Base-by-base conservation (phyloP, 2,329 filamentous ascomycete genomes). In the Calonectria fujianensis region DNA sequence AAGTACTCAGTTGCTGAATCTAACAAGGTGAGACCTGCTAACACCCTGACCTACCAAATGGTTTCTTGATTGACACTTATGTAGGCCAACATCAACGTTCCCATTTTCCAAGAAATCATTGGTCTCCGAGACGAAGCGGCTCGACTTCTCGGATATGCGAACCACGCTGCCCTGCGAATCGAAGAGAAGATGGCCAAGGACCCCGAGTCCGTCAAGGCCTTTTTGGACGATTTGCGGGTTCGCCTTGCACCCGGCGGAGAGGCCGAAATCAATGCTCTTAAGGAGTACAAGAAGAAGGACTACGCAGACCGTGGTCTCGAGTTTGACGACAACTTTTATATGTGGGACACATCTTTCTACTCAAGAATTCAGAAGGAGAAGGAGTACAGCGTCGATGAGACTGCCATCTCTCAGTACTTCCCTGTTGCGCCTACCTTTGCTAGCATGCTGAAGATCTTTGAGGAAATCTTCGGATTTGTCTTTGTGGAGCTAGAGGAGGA, bases 151-250 rank as follows among this genome's bases (percentile, higher is more conserved):
- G 94, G 94, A 16, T 97, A 96, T 84, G 89, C 91, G 8, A 92
- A 95, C 82, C 94, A 96, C 82, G 95, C 95, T 24, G 90, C 92
- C 63, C 93, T 96, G 84, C 88, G 91, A 61, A 93, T 97, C 50
- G 94, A 96, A 81, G 92, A 95, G 80, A 96, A 96, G 89, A 97
- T 97, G 95, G 94, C 94, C 61, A 96, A 96, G 88, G 92, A 90
- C 1, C 90, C 94, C 2, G 89, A 91, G 81, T 94, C 91, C 0
- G 94, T 97, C 14, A 90, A 93, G 76, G 90, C 92, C 68, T 96
- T 97, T 84, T 86, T 97, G 10, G 89, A 88, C 7, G 94, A 96
- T 82, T 87, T 97, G 74, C 91, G 93, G 73, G 87, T 86, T 32
- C 91, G 93, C 68, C 88, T 97, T 37, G 88, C 90, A 0, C 90